Conservation (phyloP, 2,329 filamentous ascomycete genomes). For the Thermomyces lanuginosus region DNA sequence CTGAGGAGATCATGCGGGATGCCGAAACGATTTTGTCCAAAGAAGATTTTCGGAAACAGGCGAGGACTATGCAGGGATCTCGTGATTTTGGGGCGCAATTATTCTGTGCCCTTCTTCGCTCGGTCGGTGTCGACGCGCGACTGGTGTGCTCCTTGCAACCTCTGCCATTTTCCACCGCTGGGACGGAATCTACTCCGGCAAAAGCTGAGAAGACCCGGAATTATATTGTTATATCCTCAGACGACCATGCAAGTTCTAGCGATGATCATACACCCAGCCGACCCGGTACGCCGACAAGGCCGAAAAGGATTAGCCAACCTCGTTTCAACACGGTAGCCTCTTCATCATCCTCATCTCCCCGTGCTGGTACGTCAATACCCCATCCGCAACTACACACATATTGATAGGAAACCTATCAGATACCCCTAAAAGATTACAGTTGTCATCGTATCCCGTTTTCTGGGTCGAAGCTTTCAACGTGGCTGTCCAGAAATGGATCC, state of each 20-base stretch:
- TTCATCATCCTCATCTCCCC: conserved; percentile 7
- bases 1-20: conserved; percentile 42
- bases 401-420: conserved; percentile 13
- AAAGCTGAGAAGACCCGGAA: conserved; percentile 22
- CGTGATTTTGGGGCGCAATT: conserved; percentile 80
- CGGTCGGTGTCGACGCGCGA: conserved; percentile 63
- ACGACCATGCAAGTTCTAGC: conserved; percentile 17
- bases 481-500: conserved; percentile 79
- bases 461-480: conserved; percentile 89
- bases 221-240: conserved; percentile 23
- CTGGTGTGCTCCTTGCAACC: conserved; percentile 83
- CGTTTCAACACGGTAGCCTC: conserved; percentile 12
- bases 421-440: conserved; percentile 36
- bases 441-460: conserved; percentile 68
- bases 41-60: conserved; percentile 56
- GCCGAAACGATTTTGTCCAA: conserved; percentile 53
- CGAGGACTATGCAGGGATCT: conserved; percentile 57
- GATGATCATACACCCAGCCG: conserved; percentile 11
- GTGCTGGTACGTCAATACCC: conserved; percentile 10
- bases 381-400: conserved; percentile 2
- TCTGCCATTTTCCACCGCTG: conserved; percentile 46
- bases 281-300: conserved; percentile 8
- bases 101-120: conserved; percentile 72
- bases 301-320: conserved; percentile 21
- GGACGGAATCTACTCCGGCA: conserved; percentile 27